Conservation (phyloP, 768 basidiomycete species). For the Boletus reticuloceps region DNA sequence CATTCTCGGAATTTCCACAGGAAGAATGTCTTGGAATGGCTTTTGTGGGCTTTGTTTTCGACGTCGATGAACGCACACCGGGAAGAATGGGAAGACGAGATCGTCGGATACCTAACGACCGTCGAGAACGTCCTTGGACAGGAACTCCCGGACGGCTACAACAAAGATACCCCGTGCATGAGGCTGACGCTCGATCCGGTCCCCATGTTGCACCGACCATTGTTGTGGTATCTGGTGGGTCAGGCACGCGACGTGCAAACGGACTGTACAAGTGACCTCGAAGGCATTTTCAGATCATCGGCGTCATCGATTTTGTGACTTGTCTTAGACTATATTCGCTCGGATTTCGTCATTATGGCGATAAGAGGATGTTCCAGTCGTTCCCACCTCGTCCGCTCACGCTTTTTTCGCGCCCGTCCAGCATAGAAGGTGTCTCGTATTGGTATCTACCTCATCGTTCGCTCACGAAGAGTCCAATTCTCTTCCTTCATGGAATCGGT, state of each 20-base stretch:
- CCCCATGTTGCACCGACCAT: constrained; percentile 49
- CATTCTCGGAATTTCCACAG: constrained; percentile 34
- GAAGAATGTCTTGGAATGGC: constrained; percentile 58
- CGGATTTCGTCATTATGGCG: constrained; percentile 56
- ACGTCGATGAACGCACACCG: constrained; percentile 29
- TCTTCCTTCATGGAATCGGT: constrained; percentile 73
- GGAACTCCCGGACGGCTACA: constrained; percentile 40
- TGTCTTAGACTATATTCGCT: constrained; percentile 35
- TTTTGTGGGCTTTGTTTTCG: constrained; percentile 65
- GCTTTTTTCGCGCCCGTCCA: constrained; percentile 42
- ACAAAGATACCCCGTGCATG: constrained; percentile 42
- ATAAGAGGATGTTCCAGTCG: constrained; percentile 32
- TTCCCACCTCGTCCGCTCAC: constrained; percentile 56
- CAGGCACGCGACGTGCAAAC: background rate
- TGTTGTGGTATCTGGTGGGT: constrained; percentile 64
- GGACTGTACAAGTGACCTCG: background rate
- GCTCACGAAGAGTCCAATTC: constrained; percentile 44
- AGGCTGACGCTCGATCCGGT: constrained; percentile 58
- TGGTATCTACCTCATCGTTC: constrained; percentile 53
- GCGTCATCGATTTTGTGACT: constrained; percentile 46
- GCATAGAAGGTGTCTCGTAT: constrained; percentile 36
- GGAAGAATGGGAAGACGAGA: constrained; percentile 42
- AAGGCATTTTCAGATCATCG: constrained; percentile 45
- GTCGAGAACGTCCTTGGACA: constrained; percentile 42
- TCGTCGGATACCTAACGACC: constrained; percentile 44